A percentile compares a stretch with the other conserved stretches of the same genome.
phyloP scores from a whole-genome alignment of 2,329 filamentous ascomycete genomes.

The Penicillium sp. region DNA sequence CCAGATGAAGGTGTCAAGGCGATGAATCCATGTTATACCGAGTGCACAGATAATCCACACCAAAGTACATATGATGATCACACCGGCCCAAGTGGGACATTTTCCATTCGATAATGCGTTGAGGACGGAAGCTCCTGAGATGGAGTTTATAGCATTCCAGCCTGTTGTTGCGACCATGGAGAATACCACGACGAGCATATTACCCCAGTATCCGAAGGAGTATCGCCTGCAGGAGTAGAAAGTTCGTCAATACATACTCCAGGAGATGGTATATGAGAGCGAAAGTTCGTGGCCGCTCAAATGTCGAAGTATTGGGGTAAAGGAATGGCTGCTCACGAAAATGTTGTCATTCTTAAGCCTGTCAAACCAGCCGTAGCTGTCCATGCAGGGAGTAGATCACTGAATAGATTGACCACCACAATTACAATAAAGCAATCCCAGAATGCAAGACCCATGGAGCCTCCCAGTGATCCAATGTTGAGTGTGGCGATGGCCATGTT shows the following conservation, averaged over 20 bases:
- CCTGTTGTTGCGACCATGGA: conserved; percentile 40
- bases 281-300: not conserved
- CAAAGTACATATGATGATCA: conserved; percentile 38
- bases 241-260: not conserved
- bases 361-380: conserved; percentile 36
- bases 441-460: conserved; percentile 33
- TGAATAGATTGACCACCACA: conserved; percentile 32
- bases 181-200: conserved; percentile 38
- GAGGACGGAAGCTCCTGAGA: conserved; percentile 37
- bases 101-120: conserved; percentile 38
- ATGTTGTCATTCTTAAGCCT: conserved; percentile 38
- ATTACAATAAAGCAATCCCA: conserved; percentile 42
- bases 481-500: conserved; percentile 40
- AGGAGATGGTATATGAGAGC: not conserved
- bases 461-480: conserved; percentile 34
- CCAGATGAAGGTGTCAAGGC: conserved; percentile 37
- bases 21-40: conserved; percentile 42
- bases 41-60: conserved; percentile 40
- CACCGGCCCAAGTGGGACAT: conserved; percentile 38
- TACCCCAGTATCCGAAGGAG: conserved; percentile 42
- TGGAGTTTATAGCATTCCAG: conserved; percentile 42
- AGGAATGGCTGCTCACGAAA: conserved; percentile 20
- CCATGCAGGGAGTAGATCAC: conserved; percentile 30
- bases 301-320: not conserved
- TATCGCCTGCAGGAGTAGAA: conserved; percentile 25